Evolutionary conservation across 768 basidiomycete species (phyloP).

Genomic region (Mycena polygramma): DNA sequence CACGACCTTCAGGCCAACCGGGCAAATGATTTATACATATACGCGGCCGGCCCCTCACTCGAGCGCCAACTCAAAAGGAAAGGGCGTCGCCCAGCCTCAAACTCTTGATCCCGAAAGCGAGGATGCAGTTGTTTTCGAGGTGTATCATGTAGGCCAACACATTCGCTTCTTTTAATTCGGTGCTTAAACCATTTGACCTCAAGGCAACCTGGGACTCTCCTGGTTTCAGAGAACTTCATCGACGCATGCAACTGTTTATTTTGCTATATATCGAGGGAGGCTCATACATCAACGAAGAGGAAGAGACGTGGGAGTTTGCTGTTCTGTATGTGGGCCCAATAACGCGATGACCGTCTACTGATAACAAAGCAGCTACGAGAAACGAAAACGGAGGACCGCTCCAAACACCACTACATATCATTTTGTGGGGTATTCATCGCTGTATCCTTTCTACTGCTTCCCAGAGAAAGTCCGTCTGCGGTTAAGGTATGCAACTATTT

Average conservation of each 20-base stretch:
- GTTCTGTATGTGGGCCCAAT: conserved; percentile 71
- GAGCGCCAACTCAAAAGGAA: conserved; percentile 62
- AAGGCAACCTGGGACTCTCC: conserved; percentile 88
- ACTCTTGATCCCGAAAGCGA: conserved; percentile 63
- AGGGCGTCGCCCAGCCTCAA: conserved; percentile 57
- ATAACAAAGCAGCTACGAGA: conserved; percentile 76
- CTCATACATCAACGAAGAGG: conserved; percentile 94
- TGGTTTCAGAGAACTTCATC: conserved; percentile 92
- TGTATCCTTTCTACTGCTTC: conserved; percentile 96
- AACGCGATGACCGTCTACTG: background rate
- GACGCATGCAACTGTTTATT: conserved; percentile 94
- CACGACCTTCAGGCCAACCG: conserved; percentile 80
- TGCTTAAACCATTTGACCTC: background rate
- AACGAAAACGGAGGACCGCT: conserved; percentile 70
- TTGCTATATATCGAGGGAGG: conserved; percentile 96
- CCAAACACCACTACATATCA: conserved; percentile 79
- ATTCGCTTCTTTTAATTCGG: background rate
- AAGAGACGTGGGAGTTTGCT: conserved; percentile 94
- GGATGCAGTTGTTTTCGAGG: conserved; percentile 84
- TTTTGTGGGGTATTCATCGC: conserved; percentile 93
- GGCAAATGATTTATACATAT: conserved; percentile 83
- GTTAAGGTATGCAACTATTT: conserved; percentile 70
- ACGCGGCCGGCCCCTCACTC: conserved; percentile 62
- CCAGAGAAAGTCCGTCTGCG: conserved; percentile 91
- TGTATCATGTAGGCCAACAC: conserved; percentile 81